These are phyloP conservation scores for Selaginella tamariscina DNA, from an alignment of 75 land plant species.

Conservation along the genomic window DNA sequence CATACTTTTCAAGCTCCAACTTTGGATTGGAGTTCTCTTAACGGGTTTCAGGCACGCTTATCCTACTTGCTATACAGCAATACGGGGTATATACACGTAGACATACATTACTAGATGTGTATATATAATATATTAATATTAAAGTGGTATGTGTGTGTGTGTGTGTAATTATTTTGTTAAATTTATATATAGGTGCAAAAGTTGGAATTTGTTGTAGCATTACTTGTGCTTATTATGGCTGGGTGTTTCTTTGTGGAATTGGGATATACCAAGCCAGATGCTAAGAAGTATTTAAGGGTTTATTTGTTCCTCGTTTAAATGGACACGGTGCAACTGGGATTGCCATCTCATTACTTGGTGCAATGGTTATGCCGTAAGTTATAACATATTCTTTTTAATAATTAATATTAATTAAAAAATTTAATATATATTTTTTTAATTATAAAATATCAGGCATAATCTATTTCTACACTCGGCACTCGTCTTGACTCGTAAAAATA, in stretches of 20 bases:
- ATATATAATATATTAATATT: too few relatives aligned
- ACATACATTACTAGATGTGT: too few relatives aligned
- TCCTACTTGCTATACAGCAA: conserved; percentile 65
- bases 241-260: conserved; percentile 12
- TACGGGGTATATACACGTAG: conserved; percentile 42
- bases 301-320: conserved; percentile 7
- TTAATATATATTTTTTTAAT: not conserved
- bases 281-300: not conserved
- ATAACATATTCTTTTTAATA: not conserved
- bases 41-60: conserved; percentile 22
- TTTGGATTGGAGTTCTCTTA: conserved; percentile 6
- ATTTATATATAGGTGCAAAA: not conserved
- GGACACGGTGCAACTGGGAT: not conserved
- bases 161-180: not conserved
- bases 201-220: not conserved
- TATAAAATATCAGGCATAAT: conserved; percentile 12
- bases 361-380: conserved; percentile 9
- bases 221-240: conserved; percentile 5
- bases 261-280: conserved; percentile 7
- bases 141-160: too few relatives aligned
- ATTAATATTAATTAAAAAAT: not conserved
- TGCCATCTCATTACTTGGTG: conserved; percentile 7
- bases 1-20: conserved; percentile 3
- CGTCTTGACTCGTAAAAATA: conserved; percentile 9
- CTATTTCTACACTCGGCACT: conserved; percentile 7